These are phyloP conservation scores for Pseudozyma pruni DNA, from an alignment of 1,284 basidiomycete genomes.

Conservation along the genomic window DNA sequence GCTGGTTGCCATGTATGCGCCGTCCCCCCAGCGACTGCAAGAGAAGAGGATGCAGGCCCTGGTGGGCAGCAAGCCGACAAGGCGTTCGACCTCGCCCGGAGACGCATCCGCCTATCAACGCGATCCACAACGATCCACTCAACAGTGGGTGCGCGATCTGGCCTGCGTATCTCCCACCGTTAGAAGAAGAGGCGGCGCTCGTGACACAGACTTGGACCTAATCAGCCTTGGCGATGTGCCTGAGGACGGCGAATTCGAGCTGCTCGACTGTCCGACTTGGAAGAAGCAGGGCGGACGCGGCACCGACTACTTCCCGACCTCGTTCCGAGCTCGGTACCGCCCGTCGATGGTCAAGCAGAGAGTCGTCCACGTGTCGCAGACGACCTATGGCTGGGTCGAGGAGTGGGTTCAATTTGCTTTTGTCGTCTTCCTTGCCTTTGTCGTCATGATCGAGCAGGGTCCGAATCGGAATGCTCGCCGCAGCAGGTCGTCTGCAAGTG, in stretches of 20 bases:
- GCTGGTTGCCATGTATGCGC: constrained; percentile 38
- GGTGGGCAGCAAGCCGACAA: background rate
- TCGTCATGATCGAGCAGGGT: constrained; percentile 52
- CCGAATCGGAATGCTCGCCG: constrained; percentile 27
- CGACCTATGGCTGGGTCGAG: constrained; percentile 54
- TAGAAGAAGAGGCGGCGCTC: background rate
- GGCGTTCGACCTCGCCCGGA: constrained; percentile 1
- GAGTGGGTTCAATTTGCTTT: constrained; percentile 58
- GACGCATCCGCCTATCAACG: constrained; percentile 2
- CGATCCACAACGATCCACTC: constrained; percentile 25
- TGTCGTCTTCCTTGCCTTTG: constrained; percentile 58
- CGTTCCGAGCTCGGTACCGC: constrained; percentile 49
- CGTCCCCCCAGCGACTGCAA: constrained; percentile 25
- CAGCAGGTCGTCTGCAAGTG: constrained; percentile 3
- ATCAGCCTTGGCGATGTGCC: constrained; percentile 14
- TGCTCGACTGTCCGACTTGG: constrained; percentile 48
- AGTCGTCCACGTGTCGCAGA: constrained; percentile 42
- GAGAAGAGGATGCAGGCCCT: constrained; percentile 22
- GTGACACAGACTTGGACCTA: constrained; percentile 6
- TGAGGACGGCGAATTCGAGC: constrained; percentile 52
- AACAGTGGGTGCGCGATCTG: constrained; percentile 30
- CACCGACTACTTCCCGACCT: constrained; percentile 57
- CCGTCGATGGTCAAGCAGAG: constrained; percentile 56
- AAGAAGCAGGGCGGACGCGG: constrained; percentile 50
- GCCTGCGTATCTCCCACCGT: constrained; percentile 17